A percentile compares a stretch with the other conserved stretches of the same genome.
phyloP scores from a whole-genome alignment of 2,329 filamentous ascomycete species.

The Macrophomina tecta region DNA sequence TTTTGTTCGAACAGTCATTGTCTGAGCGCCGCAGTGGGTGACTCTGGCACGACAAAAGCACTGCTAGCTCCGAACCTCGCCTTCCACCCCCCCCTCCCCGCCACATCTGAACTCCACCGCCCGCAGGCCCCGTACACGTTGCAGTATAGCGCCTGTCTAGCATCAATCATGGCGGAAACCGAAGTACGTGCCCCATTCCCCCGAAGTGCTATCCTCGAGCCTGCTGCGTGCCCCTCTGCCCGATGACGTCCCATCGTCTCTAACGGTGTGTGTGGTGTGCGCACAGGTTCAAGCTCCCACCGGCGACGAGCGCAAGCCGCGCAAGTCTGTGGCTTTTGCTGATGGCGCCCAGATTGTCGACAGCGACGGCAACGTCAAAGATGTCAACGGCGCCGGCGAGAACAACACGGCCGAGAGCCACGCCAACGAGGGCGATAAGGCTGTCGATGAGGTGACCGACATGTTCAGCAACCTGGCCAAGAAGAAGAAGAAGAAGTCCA shows the following conservation, averaged over 20 bases:
- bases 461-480: slow-evolving; percentile 73
- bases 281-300: slow-evolving; percentile 39
- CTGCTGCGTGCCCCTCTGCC: slow-evolving; percentile 20
- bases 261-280: slow-evolving; percentile 13
- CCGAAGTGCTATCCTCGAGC: not conserved
- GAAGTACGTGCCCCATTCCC: slow-evolving; percentile 27
- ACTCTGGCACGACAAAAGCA: slow-evolving; percentile 23
- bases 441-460: slow-evolving; percentile 67
- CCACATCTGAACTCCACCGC: slow-evolving; percentile 15
- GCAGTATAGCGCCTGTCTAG: slow-evolving; percentile 29
- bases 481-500: slow-evolving; percentile 72
- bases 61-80: slow-evolving; percentile 22
- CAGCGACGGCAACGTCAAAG: slow-evolving; percentile 83
- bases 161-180: slow-evolving; percentile 59
- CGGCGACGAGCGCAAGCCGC: slow-evolving; percentile 68
- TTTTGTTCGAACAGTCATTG: slow-evolving; percentile 27
- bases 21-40: slow-evolving; percentile 12
- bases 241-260: slow-evolving; percentile 24
- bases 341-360: slow-evolving; percentile 88
- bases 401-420: slow-evolving; percentile 85
- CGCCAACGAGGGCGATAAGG: slow-evolving; percentile 58
- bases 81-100: not conserved
- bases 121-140: slow-evolving; percentile 5
- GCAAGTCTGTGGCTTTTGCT: slow-evolving; percentile 94
- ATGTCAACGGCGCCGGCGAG: slow-evolving; percentile 74